phyloP scores from a whole-genome alignment of 345 rosid species.

The Rhodomyrtus tomentosa region DNA sequence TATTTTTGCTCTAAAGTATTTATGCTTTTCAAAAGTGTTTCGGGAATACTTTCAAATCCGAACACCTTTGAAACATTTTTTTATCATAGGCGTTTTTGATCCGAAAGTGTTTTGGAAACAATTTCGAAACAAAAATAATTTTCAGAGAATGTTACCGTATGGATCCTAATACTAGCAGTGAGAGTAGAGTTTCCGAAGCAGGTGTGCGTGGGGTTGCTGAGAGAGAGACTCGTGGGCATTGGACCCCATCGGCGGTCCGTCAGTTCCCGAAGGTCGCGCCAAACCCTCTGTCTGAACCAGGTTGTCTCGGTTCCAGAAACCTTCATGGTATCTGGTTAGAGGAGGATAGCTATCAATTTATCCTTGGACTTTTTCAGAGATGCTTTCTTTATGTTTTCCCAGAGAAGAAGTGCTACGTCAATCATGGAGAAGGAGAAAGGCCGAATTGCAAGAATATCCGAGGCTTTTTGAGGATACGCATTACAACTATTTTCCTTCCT shows the following conservation, averaged over 20 bases:
- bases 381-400: background rate
- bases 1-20: too few species aligned
- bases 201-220: background rate
- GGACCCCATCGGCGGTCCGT: background rate
- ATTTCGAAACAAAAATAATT: too few species aligned
- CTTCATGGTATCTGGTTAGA: background rate
- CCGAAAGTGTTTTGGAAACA: too few species aligned
- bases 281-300: background rate
- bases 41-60: too few species aligned
- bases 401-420: background rate
- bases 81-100: too few species aligned
- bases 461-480: background rate
- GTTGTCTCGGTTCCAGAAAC: background rate
- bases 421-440: background rate
- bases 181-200: background rate
- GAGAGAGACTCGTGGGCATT: background rate
- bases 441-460: background rate
- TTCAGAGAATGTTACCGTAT: too few species aligned
- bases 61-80: too few species aligned
- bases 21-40: too few species aligned
- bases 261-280: background rate
- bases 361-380: background rate
- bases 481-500: too few species aligned
- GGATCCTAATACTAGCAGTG: too few species aligned
- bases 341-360: background rate